Conservation (phyloP, 352 stramenopile species). For the Phytophthora sojae region DNA sequence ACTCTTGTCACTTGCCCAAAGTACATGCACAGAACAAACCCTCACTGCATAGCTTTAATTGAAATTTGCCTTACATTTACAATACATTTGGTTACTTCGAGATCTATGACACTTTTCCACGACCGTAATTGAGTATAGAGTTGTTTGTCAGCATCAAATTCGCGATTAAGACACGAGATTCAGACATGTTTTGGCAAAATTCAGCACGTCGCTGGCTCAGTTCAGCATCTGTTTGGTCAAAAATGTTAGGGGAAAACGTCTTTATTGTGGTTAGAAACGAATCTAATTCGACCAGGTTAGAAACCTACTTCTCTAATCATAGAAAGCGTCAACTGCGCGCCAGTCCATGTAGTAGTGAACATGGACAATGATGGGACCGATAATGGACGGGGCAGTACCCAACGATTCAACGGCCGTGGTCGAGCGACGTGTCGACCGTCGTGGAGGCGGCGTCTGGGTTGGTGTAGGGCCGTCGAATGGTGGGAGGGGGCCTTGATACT, state of each 20-base stretch:
- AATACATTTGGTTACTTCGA: no score
- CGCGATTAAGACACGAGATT: not conserved
- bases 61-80: no score
- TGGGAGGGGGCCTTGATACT: not conserved
- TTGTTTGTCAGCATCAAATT: conserved; percentile 1
- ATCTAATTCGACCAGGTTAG: not conserved
- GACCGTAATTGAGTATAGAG: not conserved
- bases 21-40: no score
- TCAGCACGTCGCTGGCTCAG: not conserved
- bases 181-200: not conserved
- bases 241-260: not conserved
- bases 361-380: not conserved
- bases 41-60: no score
- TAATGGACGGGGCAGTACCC: not conserved
- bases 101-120: no score
- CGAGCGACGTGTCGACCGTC: not conserved
- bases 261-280: not conserved
- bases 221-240: not conserved
- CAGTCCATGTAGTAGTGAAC: not conserved
- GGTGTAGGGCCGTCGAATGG: not conserved
- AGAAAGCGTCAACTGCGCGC: not conserved
- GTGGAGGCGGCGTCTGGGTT: not conserved
- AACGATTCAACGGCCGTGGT: not conserved
- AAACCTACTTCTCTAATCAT: not conserved
- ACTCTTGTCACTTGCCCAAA: not conserved